These are phyloP conservation scores for Cyberlindnera samutprakarnensis DNA, from an alignment of 805 yeast genomes.

Conservation along the genomic window DNA sequence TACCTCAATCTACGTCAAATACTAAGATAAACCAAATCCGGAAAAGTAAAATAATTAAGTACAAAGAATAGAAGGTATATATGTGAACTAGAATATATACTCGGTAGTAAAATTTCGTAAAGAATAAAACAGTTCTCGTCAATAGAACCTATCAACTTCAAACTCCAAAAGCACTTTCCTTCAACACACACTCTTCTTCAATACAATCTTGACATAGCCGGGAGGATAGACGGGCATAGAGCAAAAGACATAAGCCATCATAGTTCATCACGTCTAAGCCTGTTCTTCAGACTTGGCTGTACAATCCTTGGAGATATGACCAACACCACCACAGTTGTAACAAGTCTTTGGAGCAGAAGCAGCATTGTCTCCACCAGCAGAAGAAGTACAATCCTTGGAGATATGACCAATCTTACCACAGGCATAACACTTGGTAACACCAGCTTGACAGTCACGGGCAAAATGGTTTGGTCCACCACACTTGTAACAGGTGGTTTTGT, in stretches of 20 bases:
- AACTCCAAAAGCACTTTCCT: not conserved
- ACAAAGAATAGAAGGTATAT: slow-evolving; percentile 3
- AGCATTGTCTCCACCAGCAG: slow-evolving; percentile 39
- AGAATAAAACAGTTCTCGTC: not conserved
- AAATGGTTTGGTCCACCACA: slow-evolving; percentile 92
- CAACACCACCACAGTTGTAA: slow-evolving; percentile 47
- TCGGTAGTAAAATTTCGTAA: not conserved
- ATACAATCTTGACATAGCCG: too few relatives aligned
- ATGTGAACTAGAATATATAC: not conserved
- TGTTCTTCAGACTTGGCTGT: slow-evolving; percentile 6
- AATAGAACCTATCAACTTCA: not conserved
- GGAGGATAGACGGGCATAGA: too few relatives aligned
- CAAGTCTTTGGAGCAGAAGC: slow-evolving; percentile 25
- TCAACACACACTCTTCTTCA: not conserved
- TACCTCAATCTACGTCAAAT: too few relatives aligned
- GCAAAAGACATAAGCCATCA: too few relatives aligned
- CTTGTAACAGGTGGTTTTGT: slow-evolving; percentile 62
- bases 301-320: slow-evolving; percentile 86
- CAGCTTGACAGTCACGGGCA: slow-evolving; percentile 81
- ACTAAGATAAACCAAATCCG: slow-evolving; percentile 3
- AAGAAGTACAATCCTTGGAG: slow-evolving; percentile 69
- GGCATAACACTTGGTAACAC: slow-evolving; percentile 75
- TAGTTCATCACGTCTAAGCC: too few relatives aligned
- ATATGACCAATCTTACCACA: slow-evolving; percentile 90
- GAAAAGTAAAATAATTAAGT: slow-evolving; percentile 4